phyloP scores from a whole-genome alignment of 495 filamentous ascomycete species.

The Ramalina intermedia region DNA sequence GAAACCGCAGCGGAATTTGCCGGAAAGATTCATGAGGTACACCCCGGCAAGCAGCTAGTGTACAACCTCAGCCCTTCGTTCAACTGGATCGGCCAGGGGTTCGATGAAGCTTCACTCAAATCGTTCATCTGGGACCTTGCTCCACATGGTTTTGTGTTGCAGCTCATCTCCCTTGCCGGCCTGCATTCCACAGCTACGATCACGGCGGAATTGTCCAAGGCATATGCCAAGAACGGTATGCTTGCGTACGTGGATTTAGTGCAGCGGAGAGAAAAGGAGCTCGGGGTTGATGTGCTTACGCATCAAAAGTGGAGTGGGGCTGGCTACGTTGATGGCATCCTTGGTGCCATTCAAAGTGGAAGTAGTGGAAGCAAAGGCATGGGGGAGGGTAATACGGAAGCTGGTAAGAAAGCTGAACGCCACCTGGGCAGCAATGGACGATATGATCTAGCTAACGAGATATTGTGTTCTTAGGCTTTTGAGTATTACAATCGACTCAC shows the following conservation, averaged over 20 bases:
- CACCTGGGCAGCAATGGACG: too few species aligned
- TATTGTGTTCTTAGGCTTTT: too few species aligned
- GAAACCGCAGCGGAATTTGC: slow-evolving; percentile 61
- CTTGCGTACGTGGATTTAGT: slow-evolving; percentile 85
- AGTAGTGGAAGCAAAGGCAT: slow-evolving; percentile 70
- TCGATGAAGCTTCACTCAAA: slow-evolving; percentile 60
- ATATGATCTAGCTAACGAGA: too few species aligned
- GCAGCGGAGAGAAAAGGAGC: slow-evolving; percentile 77
- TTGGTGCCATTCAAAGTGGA: slow-evolving; percentile 85
- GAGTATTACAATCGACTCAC: too few species aligned
- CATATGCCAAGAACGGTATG: slow-evolving; percentile 87
- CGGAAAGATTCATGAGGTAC: slow-evolving; percentile 46
- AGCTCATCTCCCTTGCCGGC: slow-evolving; percentile 84
- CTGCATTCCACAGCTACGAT: slow-evolving; percentile 81
- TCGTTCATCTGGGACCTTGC: slow-evolving; percentile 94
- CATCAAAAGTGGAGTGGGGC: slow-evolving; percentile 99
- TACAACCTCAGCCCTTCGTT: slow-evolving; percentile 95
- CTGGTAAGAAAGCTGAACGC: slow-evolving; percentile 20
- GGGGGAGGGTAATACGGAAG: slow-evolving; percentile 71
- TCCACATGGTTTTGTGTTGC: slow-evolving; percentile 79
- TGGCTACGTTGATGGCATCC: slow-evolving; percentile 78
- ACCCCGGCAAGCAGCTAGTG: slow-evolving; percentile 74
- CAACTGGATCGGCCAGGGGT: slow-evolving; percentile 96
- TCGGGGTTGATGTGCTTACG: slow-evolving; percentile 86
- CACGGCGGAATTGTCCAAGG: slow-evolving; percentile 65